A percentile compares a stretch with the other conserved stretches of the same genome.
phyloP scores from a whole-genome alignment of 1,284 basidiomycete genomes.

The Ustilago esculenta region DNA sequence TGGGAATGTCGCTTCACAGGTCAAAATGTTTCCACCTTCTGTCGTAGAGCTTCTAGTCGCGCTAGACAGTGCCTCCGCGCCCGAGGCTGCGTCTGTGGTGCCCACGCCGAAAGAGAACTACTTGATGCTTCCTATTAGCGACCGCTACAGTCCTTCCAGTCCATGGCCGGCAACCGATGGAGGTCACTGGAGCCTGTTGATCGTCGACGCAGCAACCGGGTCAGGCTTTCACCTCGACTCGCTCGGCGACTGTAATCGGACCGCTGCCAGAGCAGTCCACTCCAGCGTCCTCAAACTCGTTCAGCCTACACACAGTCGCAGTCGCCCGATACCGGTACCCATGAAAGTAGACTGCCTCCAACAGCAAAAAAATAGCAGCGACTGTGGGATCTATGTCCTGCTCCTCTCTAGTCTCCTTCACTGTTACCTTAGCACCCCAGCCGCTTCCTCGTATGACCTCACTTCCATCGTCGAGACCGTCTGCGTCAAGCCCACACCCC shows the following conservation, averaged over 20 bases:
- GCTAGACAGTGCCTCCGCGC: constrained; percentile 14
- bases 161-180: constrained; percentile 33
- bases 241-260: constrained; percentile 35
- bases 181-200: constrained; percentile 38
- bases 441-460: constrained; percentile 11
- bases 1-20: neutral
- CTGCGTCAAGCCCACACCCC: constrained; percentile 19
- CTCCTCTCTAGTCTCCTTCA: constrained; percentile 39
- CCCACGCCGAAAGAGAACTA: constrained; percentile 22
- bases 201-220: constrained; percentile 17
- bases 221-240: constrained; percentile 36
- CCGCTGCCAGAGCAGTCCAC: constrained; percentile 27
- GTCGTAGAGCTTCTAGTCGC: constrained; percentile 39
- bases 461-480: constrained; percentile 8
- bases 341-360: constrained; percentile 23
- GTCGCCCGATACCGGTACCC: neutral
- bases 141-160: constrained; percentile 29
- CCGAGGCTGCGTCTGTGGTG: constrained; percentile 17
- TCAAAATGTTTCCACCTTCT: constrained; percentile 41
- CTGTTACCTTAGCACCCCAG: constrained; percentile 13
- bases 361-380: constrained; percentile 35
- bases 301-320: constrained; percentile 1
- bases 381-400: constrained; percentile 44
- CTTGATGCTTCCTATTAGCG: constrained; percentile 36
- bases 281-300: constrained; percentile 17